Conservation (phyloP, 257 asterid species). For the Solanum etuberosum region DNA sequence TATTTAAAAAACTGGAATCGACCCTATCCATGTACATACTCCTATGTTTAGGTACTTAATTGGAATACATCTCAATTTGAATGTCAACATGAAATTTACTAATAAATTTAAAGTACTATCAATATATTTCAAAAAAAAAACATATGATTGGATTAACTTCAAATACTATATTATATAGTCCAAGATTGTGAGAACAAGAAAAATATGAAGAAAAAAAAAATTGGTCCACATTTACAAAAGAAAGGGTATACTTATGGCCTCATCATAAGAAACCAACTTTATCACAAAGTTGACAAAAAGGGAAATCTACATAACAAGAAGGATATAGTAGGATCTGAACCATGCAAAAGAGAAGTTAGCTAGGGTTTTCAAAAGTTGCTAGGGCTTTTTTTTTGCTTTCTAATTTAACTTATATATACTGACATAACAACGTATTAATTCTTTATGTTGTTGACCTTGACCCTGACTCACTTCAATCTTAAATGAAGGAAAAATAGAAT, state of each 20-base stretch:
- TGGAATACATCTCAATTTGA: neutral
- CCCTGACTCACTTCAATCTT: neutral
- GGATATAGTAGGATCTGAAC: constrained; percentile 24
- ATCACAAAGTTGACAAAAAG: constrained; percentile 26
- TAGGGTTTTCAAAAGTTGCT: neutral
- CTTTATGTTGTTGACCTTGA: neutral
- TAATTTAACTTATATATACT: neutral
- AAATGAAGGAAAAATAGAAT: neutral
- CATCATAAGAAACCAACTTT: constrained; percentile 30
- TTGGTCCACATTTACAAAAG: constrained; percentile 23
- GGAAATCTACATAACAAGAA: constrained; percentile 21
- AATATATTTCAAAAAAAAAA: neutral
- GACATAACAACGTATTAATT: neutral
- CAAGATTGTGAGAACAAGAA: constrained; percentile 15
- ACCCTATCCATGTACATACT: too few relatives aligned
- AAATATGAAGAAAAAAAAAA: constrained; percentile 9
- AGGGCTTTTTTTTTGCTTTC: neutral
- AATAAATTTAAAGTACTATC: neutral
- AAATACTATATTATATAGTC: constrained; percentile 1
- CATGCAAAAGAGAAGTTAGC: constrained; percentile 38
- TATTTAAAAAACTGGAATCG: too few relatives aligned
- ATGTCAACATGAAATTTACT: neutral
- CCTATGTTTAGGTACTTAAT: neutral
- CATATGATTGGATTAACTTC: neutral
- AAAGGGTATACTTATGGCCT: constrained; percentile 10